A percentile compares a stretch with the other conserved stretches of the same genome.
phyloP scores from a whole-genome alignment of 176 grass and related monocot species.

The Alloteropsis semialata region DNA sequence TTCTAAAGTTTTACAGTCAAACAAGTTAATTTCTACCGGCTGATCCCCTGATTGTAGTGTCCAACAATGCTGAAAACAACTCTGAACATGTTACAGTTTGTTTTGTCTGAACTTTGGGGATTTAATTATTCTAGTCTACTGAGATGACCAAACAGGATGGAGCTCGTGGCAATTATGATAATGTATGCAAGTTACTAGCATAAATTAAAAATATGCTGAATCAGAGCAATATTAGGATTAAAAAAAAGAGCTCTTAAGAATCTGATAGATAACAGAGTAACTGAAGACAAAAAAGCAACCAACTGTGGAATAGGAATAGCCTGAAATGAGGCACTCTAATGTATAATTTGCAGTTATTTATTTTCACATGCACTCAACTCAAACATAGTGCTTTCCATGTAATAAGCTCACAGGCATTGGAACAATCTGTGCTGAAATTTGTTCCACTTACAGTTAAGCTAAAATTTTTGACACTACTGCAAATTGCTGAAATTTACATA shows the following conservation, averaged over 20 bases:
- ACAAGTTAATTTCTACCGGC: not conserved
- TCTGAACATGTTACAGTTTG: not conserved
- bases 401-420: too few species aligned
- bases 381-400: too few species aligned
- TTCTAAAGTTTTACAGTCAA: not conserved
- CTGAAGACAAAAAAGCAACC: not conserved
- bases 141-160: not conserved
- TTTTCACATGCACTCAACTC: too few species aligned
- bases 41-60: not conserved
- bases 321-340: too few species aligned
- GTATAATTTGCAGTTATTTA: too few species aligned
- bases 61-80: not conserved
- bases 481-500: not conserved
- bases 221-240: not conserved
- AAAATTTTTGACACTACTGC: too few species aligned
- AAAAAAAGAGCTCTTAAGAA: not conserved
- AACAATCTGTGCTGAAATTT: not conserved
- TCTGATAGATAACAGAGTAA: not conserved
- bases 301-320: not conserved
- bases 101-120: not conserved
- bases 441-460: too few species aligned
- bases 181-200: not conserved
- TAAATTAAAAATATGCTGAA: not conserved
- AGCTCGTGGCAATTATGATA: not conserved
- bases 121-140: not conserved